These are phyloP conservation scores for Blastobotrys mokoenaii DNA, from an alignment of 805 yeast genomes.

Conservation along the genomic window DNA sequence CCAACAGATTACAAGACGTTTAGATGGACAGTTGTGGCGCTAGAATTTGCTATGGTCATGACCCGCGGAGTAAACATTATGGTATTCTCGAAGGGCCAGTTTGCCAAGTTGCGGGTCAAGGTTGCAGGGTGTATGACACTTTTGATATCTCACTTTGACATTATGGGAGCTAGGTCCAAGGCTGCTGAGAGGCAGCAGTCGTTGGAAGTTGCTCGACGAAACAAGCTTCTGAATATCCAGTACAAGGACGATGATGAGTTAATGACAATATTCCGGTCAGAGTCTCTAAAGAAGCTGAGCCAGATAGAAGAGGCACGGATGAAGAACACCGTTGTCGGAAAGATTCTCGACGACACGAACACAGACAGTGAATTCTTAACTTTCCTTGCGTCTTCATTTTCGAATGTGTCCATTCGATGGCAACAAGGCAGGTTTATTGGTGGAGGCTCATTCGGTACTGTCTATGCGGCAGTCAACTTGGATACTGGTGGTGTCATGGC, in stretches of 20 bases:
- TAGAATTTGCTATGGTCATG: constrained; percentile 93
- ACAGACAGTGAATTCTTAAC: constrained; percentile 82
- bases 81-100: constrained; percentile 70
- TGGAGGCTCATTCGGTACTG: constrained; percentile 93
- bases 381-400: constrained; percentile 78
- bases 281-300: constrained; percentile 56
- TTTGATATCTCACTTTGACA: constrained; percentile 90
- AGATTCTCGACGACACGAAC: constrained; percentile 81
- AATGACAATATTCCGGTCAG: constrained; percentile 51
- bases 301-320: constrained; percentile 53
- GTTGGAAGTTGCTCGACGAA: constrained; percentile 31
- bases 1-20: constrained; percentile 89
- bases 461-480: constrained; percentile 81
- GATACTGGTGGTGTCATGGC: constrained; percentile 97
- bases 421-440: constrained; percentile 92
- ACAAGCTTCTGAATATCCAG: constrained; percentile 32
- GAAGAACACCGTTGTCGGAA: constrained; percentile 58
- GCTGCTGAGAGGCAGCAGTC: constrained; percentile 44
- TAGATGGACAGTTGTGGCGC: constrained; percentile 91
- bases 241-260: constrained; percentile 47
- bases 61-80: constrained; percentile 84
- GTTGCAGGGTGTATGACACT: constrained; percentile 94
- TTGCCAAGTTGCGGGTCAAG: constrained; percentile 59
- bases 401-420: constrained; percentile 91
- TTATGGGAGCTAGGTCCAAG: constrained; percentile 93